phyloP scores from a whole-genome alignment of 768 basidiomycete genomes.

The Phanerodontia chrysosporium region DNA sequence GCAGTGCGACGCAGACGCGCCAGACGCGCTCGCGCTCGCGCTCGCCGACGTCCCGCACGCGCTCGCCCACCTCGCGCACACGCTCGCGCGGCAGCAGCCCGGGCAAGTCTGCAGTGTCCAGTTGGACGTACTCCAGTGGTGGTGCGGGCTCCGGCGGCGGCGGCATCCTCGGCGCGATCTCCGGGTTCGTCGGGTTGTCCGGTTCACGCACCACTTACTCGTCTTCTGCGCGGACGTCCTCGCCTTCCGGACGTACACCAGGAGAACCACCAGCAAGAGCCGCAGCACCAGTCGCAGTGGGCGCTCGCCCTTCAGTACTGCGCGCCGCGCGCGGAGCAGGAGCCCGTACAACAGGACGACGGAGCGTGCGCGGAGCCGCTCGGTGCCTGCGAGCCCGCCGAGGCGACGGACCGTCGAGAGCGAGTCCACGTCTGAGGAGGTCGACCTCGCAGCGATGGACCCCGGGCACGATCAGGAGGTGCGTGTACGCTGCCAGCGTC shows the following conservation, averaged over 20 bases:
- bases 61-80: no score
- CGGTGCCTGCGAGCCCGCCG: no score
- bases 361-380: no score
- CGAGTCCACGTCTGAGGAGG: neutral
- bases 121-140: neutral
- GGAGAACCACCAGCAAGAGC: neutral
- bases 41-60: no score
- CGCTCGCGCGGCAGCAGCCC: constrained; percentile 1
- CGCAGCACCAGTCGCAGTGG: neutral
- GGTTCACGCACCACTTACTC: neutral
- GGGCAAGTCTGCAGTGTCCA: neutral
- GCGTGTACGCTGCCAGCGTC: no score
- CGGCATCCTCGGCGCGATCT: neutral
- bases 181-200: neutral
- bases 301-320: neutral
- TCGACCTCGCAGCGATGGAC: neutral
- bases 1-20: neutral
- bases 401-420: neutral
- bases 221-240: neutral
- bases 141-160: neutral
- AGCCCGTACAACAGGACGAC: neutral
- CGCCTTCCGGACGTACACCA: neutral
- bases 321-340: neutral
- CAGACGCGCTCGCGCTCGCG: no score
- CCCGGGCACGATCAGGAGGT: neutral